Evolutionary conservation across 148 eudicot species (phyloP).

Genomic region (Persicaria maculosa): DNA sequence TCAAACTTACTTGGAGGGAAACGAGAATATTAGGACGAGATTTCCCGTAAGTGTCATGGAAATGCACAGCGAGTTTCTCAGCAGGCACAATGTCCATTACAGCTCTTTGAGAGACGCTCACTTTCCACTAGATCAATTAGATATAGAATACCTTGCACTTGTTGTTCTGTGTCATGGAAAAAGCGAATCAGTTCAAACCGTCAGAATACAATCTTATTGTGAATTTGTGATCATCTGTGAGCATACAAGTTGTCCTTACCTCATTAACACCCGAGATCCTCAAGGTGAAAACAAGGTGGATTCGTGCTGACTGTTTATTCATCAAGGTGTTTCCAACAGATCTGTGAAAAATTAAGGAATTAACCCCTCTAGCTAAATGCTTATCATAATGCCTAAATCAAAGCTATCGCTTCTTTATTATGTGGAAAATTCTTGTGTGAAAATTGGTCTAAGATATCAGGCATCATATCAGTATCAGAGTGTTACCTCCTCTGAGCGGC

Average conservation of each 20-base stretch:
- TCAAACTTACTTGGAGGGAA: too few relatives aligned
- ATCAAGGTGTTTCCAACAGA: slow-evolving; percentile 93
- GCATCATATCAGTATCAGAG: neutral
- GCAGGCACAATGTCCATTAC: too few relatives aligned
- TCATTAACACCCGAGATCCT: slow-evolving; percentile 88
- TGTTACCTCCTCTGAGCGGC: too few relatives aligned
- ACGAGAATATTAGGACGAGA: too few relatives aligned
- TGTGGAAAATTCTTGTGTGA: neutral
- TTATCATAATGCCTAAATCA: neutral
- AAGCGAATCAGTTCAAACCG: neutral
- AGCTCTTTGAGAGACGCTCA: slow-evolving; percentile 90
- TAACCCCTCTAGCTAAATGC: neutral
- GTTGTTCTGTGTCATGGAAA: slow-evolving; percentile 81
- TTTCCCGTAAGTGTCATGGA: too few relatives aligned
- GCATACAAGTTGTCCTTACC: slow-evolving; percentile 28
- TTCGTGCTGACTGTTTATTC: slow-evolving; percentile 96
- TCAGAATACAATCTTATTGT: neutral
- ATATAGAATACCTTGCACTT: slow-evolving; percentile 89
- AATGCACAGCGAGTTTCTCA: too few relatives aligned
- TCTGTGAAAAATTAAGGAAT: slow-evolving; percentile 26
- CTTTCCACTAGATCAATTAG: slow-evolving; percentile 96
- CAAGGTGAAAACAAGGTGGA: slow-evolving; percentile 91
- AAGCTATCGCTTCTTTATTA: too few relatives aligned
- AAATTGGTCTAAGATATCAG: neutral
- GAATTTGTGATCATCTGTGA: too few relatives aligned